Conservation (phyloP, 345 rosid genomes). For the Draba incana region DNA sequence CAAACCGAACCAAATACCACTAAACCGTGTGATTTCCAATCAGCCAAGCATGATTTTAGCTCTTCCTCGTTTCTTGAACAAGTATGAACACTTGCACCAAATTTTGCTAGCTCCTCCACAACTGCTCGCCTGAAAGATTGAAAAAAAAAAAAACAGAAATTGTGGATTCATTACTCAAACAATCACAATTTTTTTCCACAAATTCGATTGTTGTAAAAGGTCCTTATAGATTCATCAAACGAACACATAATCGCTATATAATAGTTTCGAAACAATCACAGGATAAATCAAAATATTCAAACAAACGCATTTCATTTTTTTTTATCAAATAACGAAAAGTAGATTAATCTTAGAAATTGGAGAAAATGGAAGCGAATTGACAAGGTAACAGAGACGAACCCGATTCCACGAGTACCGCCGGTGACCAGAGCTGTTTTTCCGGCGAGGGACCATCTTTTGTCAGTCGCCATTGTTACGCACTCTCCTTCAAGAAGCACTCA, state of each 20-base stretch:
- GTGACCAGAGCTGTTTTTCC: slow-evolving; percentile 79
- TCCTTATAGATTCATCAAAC: not conserved
- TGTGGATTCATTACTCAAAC: not conserved
- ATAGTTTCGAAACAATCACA: not conserved
- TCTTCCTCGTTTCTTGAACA: slow-evolving; percentile 78
- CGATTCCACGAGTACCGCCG: slow-evolving; percentile 93
- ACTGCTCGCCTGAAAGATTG: slow-evolving; percentile 52
- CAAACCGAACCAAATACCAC: slow-evolving; percentile 75
- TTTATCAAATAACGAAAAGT: not conserved
- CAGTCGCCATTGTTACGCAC: slow-evolving; percentile 32
- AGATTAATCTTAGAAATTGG: not conserved
- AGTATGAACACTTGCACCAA: slow-evolving; percentile 74
- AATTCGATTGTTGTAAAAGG: not conserved
- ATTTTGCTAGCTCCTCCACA: slow-evolving; percentile 74
- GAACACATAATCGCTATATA: not conserved
- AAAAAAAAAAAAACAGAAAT: slow-evolving; percentile 1
- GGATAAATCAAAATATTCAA: not conserved
- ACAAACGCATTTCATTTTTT: not conserved
- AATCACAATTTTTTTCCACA: not conserved
- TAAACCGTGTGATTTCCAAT: slow-evolving; percentile 62
- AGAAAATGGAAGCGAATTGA: not conserved
- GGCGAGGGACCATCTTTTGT: slow-evolving; percentile 64
- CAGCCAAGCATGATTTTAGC: slow-evolving; percentile 57
- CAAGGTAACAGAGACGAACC: slow-evolving; percentile 44
- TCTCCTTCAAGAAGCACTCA: slow-evolving; percentile 35